Conservation (phyloP, 2,329 filamentous ascomycete genomes). For the Cryphonectria japonica region DNA sequence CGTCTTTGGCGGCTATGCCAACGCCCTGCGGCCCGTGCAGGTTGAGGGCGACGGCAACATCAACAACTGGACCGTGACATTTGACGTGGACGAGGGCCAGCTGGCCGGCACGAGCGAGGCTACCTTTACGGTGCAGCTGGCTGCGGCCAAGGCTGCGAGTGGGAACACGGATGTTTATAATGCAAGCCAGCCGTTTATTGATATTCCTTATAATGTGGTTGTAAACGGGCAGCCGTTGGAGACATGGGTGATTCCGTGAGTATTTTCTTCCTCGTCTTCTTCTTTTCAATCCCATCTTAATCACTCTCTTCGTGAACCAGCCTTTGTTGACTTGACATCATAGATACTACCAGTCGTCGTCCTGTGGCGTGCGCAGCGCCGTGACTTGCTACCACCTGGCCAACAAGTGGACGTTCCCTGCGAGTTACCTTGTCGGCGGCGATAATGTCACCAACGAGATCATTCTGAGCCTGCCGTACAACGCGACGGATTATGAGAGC, state of each 20-base stretch:
- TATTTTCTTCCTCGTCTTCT: neutral
- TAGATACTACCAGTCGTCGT: constrained; percentile 58
- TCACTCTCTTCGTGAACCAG: too few species aligned
- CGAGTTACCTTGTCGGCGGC: constrained; percentile 51
- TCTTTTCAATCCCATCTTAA: neutral
- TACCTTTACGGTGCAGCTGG: constrained; percentile 66
- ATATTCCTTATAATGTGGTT: constrained; percentile 53
- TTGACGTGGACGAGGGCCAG: constrained; percentile 49
- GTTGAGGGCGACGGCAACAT: constrained; percentile 50
- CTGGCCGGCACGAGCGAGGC: constrained; percentile 49
- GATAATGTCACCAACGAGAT: constrained; percentile 52
- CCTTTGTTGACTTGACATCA: neutral
- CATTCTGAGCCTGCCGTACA: constrained; percentile 60
- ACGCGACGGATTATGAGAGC: constrained; percentile 62
- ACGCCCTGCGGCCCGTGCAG: constrained; percentile 48
- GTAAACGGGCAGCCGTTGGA: constrained; percentile 48
- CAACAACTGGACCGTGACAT: constrained; percentile 64
- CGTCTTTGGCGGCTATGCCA: constrained; percentile 61
- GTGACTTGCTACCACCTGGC: constrained; percentile 65
- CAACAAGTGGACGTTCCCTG: constrained; percentile 63
- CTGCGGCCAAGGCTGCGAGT: constrained; percentile 63
- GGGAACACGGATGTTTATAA: constrained; percentile 66
- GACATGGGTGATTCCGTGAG: constrained; percentile 60
- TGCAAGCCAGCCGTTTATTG: constrained; percentile 53
- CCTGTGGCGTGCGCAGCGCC: constrained; percentile 63